Percentiles rank a stretch among this genome's conserved stretches.
Evolutionary conservation across 2,329 filamentous ascomycete species (phyloP).

Genomic region (Fusarium nematophilum): DNA sequence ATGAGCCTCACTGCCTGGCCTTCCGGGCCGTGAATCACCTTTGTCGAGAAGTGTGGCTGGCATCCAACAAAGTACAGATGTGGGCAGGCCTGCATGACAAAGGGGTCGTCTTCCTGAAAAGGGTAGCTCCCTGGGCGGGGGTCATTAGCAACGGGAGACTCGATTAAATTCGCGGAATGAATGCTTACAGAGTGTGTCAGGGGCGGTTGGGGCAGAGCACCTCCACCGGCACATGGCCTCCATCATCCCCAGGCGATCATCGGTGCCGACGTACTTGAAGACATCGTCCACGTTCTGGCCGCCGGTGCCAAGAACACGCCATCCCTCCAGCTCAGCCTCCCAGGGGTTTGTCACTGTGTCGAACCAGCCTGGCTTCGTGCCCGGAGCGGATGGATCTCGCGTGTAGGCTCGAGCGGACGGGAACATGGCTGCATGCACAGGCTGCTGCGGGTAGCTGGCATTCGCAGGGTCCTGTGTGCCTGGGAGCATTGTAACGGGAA

Average conservation of each 20-base stretch:
- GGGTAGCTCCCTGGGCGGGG: slow-evolving; percentile 84
- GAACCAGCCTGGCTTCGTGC: slow-evolving; percentile 75
- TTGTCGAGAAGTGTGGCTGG: slow-evolving; percentile 82
- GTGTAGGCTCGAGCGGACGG: slow-evolving; percentile 78
- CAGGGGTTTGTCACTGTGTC: slow-evolving; percentile 93
- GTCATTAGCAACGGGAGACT: slow-evolving; percentile 22
- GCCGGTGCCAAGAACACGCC: slow-evolving; percentile 85
- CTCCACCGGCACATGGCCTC: slow-evolving; percentile 95
- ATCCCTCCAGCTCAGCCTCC: slow-evolving; percentile 91
- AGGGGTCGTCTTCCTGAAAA: slow-evolving; percentile 93
- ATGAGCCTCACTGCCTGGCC: slow-evolving; percentile 81
- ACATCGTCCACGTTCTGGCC: slow-evolving; percentile 96
- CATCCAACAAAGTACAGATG: slow-evolving; percentile 93
- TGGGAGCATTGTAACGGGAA: slow-evolving; percentile 90
- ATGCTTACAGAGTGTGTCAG: slow-evolving; percentile 89
- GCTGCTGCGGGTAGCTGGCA: slow-evolving; percentile 89
- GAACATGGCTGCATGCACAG: slow-evolving; percentile 93
- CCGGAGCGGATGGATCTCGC: slow-evolving; percentile 54
- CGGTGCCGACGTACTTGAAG: slow-evolving; percentile 86
- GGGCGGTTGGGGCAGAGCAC: slow-evolving; percentile 90
- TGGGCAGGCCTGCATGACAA: slow-evolving; percentile 85
- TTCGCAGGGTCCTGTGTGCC: slow-evolving; percentile 89
- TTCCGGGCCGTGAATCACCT: slow-evolving; percentile 72
- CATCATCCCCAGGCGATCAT: slow-evolving; percentile 87
- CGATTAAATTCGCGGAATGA: neutral